Base-by-base conservation (phyloP, 1,139 yeast genomes). In the Geotrichum citri-aurantii region DNA sequence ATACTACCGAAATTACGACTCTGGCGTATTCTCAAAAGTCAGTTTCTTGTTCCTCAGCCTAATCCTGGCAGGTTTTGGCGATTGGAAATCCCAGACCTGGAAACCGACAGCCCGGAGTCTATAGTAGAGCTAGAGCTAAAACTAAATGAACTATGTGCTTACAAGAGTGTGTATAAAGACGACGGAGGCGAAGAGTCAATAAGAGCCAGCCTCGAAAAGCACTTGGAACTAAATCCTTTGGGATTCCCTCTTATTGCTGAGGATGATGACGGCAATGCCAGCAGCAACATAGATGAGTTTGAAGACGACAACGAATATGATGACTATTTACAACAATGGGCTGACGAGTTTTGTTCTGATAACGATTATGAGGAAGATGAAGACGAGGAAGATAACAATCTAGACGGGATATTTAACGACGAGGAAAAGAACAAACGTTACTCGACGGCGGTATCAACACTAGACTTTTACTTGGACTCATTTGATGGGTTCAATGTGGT, bases 41-140 rank as follows among this genome's bases (percentile, higher is more conserved):
- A 83, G 61, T 85, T 85, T 65, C 76, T 86, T 1, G 67, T 86
- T 42, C 88, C 91, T 1, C 75, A 86, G 64, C 82, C 82, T 11
- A 85, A 85, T 63, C 92, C 92, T 0, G 86, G 84, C 61, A 73
- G 90, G 64, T 86, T 83, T 69, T 86, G 92, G 92, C 79, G 83
- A 61, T 79, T 86, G 2, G 77, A 77, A 42, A 68, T 85, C 8
- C 24, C 23, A 8, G 52, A 47, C 17, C 14, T 55, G 31, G 51
- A 54, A 37, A 37, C 42, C 7, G 42, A 37, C 17, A 37, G 10
- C 7, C 27, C 49, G 21, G 48, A 19, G 7, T 27, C 29, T 23
- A 31, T 19, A 14, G 42, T 19, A 23, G 24, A 17, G 37, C 24
- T 54, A 26, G 56, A 54, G 24, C 31, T 27, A 1, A 40, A 37